phyloP scores from a whole-genome alignment of 2,329 filamentous ascomycete species.

The Pezicula radicicola region DNA sequence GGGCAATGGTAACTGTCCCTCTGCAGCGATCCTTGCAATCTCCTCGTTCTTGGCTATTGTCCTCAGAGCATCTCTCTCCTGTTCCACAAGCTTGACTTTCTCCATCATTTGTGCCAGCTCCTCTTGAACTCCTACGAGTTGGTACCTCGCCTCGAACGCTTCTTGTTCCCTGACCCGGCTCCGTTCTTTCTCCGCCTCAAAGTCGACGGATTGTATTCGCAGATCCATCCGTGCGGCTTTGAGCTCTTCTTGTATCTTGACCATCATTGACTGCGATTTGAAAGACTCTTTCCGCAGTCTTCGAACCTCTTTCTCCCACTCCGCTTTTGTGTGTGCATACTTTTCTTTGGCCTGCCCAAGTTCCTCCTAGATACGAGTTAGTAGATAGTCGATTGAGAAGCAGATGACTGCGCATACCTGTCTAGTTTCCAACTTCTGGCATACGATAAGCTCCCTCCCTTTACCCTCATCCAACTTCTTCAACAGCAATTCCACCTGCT shows the following conservation, averaged over 20 bases:
- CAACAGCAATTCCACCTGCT: conserved; percentile 45
- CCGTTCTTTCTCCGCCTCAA: conserved; percentile 62
- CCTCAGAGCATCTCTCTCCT: conserved; percentile 73
- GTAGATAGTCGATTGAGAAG: conserved; percentile 19
- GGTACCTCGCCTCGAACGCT: conserved; percentile 64
- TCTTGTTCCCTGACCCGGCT: conserved; percentile 63
- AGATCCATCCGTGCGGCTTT: conserved; percentile 53
- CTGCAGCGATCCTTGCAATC: conserved; percentile 67
- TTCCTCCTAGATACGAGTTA: conserved; percentile 52
- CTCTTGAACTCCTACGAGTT: conserved; percentile 62
- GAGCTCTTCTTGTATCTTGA: conserved; percentile 73
- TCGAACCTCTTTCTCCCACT: conserved; percentile 74
- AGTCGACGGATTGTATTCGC: conserved; percentile 53
- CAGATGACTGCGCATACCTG: conserved; percentile 53
- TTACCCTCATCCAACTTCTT: conserved; percentile 62
- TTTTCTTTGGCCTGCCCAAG: conserved; percentile 69
- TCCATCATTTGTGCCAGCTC: conserved; percentile 63
- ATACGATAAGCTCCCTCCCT: conserved; percentile 62
- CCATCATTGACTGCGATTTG: conserved; percentile 66
- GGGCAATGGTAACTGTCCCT: conserved; percentile 67
- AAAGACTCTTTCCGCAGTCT: conserved; percentile 69
- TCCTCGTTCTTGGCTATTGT: conserved; percentile 71
- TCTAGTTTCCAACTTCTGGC: conserved; percentile 63
- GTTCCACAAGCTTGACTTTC: conserved; percentile 62
- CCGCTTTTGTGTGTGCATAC: conserved; percentile 59